A percentile compares a stretch with the other conserved stretches of the same genome.
Evolutionary conservation across 192 early-diverging fungal genomes (phyloP).

Genomic region (Dispira simplex): DNA sequence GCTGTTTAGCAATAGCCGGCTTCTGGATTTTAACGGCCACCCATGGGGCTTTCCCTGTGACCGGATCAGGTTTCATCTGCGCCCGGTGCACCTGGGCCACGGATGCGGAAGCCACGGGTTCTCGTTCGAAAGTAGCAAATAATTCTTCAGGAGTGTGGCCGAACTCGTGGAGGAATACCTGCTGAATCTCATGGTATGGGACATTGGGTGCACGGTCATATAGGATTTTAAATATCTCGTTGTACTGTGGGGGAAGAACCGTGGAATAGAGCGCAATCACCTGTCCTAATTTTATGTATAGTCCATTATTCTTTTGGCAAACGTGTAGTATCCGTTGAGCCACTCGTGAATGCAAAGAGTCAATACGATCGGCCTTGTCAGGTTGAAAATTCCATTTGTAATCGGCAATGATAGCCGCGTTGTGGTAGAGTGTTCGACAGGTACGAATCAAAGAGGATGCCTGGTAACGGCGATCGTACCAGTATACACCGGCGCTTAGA

Average conservation of each 20-base stretch:
- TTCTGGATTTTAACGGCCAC: constrained; percentile 95
- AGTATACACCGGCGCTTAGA: constrained; percentile 13
- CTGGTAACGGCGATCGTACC: constrained; percentile 22
- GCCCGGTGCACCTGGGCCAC: constrained; percentile 91
- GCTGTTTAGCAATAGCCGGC: constrained; percentile 71
- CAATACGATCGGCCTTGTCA: constrained; percentile 37
- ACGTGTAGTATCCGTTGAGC: constrained; percentile 56
- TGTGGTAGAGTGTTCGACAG: constrained; percentile 20
- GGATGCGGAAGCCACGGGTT: constrained; percentile 76
- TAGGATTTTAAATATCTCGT: constrained; percentile 38
- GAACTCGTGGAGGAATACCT: constrained; percentile 54
- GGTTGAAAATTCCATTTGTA: constrained; percentile 78
- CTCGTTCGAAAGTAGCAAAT: constrained; percentile 51
- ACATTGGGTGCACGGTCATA: constrained; percentile 76
- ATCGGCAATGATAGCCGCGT: constrained; percentile 26
- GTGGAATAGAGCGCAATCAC: constrained; percentile 50
- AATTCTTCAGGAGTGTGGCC: constrained; percentile 35
- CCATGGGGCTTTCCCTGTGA: constrained; percentile 23
- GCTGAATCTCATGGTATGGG: constrained; percentile 38
- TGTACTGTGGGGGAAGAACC: constrained; percentile 43
- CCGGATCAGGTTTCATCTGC: constrained; percentile 23
- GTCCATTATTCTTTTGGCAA: constrained; percentile 60
- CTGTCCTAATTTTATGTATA: constrained; percentile 87
- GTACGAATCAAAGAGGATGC: constrained; percentile 24
- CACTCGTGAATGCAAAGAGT: constrained; percentile 52